Percentiles rank a stretch among this genome's conserved stretches.
phyloP scores from a whole-genome alignment of 306 rosid genomes.

The Quillaja saponaria region DNA sequence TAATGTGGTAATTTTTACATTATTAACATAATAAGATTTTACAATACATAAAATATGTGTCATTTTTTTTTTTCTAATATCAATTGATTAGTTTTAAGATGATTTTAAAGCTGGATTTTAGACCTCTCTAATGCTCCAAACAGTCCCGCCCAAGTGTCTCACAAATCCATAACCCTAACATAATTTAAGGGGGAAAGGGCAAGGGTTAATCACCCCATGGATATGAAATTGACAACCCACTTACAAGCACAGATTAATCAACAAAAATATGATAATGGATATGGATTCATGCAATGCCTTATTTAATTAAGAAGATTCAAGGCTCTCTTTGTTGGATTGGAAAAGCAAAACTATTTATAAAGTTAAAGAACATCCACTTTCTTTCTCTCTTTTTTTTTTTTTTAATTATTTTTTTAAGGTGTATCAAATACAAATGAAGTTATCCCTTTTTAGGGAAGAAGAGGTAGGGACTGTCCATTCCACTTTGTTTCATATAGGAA shows the following conservation, averaged over 20 bases:
- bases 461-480: slow-evolving; percentile 43
- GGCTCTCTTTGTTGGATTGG: slow-evolving; percentile 29
- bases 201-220: slow-evolving; percentile 5
- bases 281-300: slow-evolving; percentile 22
- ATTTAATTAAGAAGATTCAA: slow-evolving; percentile 30
- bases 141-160: no score
- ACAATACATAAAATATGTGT: no score
- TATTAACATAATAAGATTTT: no score
- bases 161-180: no score
- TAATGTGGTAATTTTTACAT: no score
- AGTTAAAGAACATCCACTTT: slow-evolving; percentile 30
- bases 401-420: no score
- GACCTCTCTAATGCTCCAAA: no score
- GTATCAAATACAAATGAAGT: slow-evolving; percentile 25
- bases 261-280: slow-evolving; percentile 30
- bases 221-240: slow-evolving; percentile 46
- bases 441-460: slow-evolving; percentile 22
- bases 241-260: slow-evolving; percentile 27
- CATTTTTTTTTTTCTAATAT: no score
- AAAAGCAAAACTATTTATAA: slow-evolving; percentile 26
- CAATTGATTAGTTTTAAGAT: no score
- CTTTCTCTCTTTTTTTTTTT: slow-evolving; percentile 23
- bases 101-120: no score
- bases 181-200: slow-evolving; percentile 30
- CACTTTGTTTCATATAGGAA: not conserved